Percentiles rank a stretch among this genome's conserved stretches.
These are phyloP conservation scores for Aegilops speltoides DNA, from an alignment of 176 grass and related monocot species.

Conservation along the genomic window DNA sequence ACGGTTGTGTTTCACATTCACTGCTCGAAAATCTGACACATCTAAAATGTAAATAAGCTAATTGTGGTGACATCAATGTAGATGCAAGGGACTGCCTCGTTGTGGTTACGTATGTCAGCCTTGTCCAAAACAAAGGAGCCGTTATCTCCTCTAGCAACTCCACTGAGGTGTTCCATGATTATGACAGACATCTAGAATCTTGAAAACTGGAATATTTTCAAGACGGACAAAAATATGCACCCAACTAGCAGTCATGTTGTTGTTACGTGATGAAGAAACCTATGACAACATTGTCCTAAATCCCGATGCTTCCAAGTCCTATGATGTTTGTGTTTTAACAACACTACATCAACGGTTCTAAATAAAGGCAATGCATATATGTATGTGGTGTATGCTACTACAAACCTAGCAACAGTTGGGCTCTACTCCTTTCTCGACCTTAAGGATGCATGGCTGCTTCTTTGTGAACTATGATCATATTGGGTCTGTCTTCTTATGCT, in stretches of 20 bases:
- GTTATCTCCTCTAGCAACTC: neutral
- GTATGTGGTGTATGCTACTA: neutral
- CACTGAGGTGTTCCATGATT: neutral
- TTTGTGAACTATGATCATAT: neutral
- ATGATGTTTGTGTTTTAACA: neutral
- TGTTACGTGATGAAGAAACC: neutral
- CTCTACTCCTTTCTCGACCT: neutral
- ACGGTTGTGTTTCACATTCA: no score
- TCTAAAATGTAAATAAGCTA: no score
- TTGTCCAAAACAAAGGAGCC: neutral
- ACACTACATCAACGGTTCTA: neutral
- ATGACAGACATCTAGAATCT: no score
- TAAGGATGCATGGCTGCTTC: neutral
- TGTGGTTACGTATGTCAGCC: neutral
- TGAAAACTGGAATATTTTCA: neutral
- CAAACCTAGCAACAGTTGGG: no score
- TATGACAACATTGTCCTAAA: neutral
- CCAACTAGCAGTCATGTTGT: neutral
- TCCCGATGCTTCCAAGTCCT: neutral
- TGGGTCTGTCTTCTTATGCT: neutral
- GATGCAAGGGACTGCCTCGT: neutral
- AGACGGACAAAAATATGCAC: neutral
- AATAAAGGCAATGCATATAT: neutral
- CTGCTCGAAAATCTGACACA: no score
- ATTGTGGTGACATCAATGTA: neutral